phyloP scores from a whole-genome alignment of 176 grass and related monocot genomes.

The Raddia guianensis region DNA sequence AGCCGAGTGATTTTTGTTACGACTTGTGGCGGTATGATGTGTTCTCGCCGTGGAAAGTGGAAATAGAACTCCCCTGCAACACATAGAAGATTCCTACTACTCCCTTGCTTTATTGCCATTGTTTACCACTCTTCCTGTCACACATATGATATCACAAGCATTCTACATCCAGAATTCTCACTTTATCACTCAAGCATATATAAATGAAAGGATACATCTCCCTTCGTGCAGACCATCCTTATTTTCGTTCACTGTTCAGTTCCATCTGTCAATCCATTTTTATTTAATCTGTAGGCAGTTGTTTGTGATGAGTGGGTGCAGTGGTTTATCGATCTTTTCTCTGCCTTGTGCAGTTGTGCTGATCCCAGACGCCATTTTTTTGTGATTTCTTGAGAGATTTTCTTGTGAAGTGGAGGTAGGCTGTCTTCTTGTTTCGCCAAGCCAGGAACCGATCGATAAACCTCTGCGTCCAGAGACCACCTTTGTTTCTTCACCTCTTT shows the following conservation, averaged over 20 bases:
- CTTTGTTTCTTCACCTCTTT: neutral
- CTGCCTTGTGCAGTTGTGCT: slow-evolving; percentile 50
- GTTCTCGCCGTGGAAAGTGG: neutral
- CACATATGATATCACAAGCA: too few species aligned
- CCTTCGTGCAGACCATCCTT: neutral
- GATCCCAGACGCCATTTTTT: neutral
- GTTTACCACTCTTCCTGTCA: neutral
- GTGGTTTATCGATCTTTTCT: slow-evolving; percentile 65
- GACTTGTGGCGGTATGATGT: neutral
- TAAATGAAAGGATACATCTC: neutral
- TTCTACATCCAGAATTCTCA: slow-evolving; percentile 23
- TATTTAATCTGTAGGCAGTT: neutral
- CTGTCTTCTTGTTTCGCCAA: slow-evolving; percentile 31
- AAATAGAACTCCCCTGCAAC: neutral
- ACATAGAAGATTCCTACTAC: neutral
- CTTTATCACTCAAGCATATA: neutral
- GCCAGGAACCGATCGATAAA: slow-evolving; percentile 67
- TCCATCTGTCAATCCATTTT: neutral
- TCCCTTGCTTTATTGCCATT: neutral
- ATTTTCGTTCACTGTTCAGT: neutral
- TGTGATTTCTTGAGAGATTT: neutral
- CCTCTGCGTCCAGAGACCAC: slow-evolving; percentile 64
- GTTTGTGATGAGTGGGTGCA: slow-evolving; percentile 49
- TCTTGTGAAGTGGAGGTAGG: neutral
- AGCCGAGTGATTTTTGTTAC: neutral